Percentiles rank a stretch among this genome's conserved stretches.
phyloP scores from a whole-genome alignment of 257 asterid species.

The Solanum commersonii region DNA sequence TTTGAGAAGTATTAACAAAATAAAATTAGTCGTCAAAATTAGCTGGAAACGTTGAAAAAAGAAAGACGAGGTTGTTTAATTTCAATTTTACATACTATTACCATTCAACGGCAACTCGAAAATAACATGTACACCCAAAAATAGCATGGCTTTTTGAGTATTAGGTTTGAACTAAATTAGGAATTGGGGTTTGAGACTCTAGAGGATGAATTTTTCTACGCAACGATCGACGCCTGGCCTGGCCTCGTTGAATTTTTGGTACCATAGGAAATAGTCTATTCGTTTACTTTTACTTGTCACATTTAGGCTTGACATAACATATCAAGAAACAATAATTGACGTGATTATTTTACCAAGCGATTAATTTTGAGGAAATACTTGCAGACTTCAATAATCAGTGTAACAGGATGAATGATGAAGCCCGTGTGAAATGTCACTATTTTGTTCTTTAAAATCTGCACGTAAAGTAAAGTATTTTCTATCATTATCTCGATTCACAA shows the following conservation, averaged over 20 bases:
- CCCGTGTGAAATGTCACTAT: background rate
- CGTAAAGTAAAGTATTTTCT: background rate
- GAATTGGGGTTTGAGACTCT: background rate
- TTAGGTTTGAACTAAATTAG: background rate
- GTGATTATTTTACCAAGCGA: too few species aligned
- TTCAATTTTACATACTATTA: background rate
- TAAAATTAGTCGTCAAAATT: background rate
- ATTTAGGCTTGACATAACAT: too few species aligned
- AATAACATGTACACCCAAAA: background rate
- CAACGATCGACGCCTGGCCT: background rate
- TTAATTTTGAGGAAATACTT: background rate
- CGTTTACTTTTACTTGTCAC: background rate
- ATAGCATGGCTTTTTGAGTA: background rate
- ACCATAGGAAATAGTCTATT: too few species aligned
- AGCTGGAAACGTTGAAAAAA: background rate
- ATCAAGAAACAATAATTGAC: background rate
- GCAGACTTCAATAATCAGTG: background rate
- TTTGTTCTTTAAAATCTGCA: background rate
- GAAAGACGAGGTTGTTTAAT: background rate
- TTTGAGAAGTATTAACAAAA: background rate
- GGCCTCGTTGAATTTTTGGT: background rate
- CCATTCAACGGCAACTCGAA: background rate
- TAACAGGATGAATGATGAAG: background rate
- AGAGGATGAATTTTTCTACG: background rate
- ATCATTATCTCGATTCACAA: background rate